Evolutionary conservation across 768 basidiomycete species (phyloP).

Genomic region (Collybiopsis luxurians): DNA sequence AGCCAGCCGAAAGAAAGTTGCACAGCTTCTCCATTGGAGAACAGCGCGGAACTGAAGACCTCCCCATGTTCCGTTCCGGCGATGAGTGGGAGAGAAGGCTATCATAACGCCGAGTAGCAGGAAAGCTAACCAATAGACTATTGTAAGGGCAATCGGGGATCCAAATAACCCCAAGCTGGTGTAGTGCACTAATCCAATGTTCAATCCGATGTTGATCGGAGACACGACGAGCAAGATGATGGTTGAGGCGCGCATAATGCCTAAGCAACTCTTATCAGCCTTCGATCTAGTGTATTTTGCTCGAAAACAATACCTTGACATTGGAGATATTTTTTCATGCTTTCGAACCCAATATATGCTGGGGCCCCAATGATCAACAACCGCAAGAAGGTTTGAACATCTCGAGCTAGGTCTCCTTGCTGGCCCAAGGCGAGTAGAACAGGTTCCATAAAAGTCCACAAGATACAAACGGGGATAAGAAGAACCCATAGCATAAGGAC

Average conservation of each 20-base stretch:
- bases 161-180: slow-evolving; percentile 64
- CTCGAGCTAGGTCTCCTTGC: slow-evolving; percentile 48
- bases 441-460: slow-evolving; percentile 67
- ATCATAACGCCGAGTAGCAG: slow-evolving; percentile 49
- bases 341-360: slow-evolving; percentile 74
- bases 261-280: slow-evolving; percentile 28
- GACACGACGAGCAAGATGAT: slow-evolving; percentile 57
- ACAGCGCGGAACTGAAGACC: slow-evolving; percentile 43
- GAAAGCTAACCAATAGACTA: slow-evolving; percentile 72
- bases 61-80: slow-evolving; percentile 61
- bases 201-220: slow-evolving; percentile 63
- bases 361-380: slow-evolving; percentile 64
- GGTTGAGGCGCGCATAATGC: slow-evolving; percentile 74
- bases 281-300: too few relatives aligned
- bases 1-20: slow-evolving; percentile 60
- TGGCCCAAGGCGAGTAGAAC: slow-evolving; percentile 65
- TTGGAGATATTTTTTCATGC: slow-evolving; percentile 76
- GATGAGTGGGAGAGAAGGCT: slow-evolving; percentile 48
- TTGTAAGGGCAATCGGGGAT: slow-evolving; percentile 62
- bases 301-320: slow-evolving; percentile 58
- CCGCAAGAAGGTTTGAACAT: slow-evolving; percentile 66
- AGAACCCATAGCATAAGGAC: slow-evolving; percentile 61
- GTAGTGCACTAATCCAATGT: slow-evolving; percentile 59
- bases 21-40: slow-evolving; percentile 48
- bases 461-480: slow-evolving; percentile 55